phyloP scores from a whole-genome alignment of 257 asterid species.

The Perilla frutescens region DNA sequence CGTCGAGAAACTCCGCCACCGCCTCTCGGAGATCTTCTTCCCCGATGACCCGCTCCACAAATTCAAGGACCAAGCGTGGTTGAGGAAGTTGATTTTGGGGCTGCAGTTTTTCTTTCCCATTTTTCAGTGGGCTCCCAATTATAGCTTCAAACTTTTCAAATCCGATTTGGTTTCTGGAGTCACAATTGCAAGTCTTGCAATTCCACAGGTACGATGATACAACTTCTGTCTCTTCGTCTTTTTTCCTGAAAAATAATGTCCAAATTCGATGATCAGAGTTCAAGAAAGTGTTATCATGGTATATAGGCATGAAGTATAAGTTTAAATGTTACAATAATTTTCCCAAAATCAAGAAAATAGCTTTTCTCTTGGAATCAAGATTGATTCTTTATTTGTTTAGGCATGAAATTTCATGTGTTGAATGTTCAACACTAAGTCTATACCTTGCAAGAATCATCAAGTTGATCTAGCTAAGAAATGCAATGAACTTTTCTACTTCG shows the following conservation, averaged over 20 bases:
- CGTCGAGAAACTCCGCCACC: constrained; percentile 64
- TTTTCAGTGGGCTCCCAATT: constrained; percentile 80
- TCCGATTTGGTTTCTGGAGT: constrained; percentile 83
- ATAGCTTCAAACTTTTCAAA: constrained; percentile 50
- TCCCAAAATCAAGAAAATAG: neutral
- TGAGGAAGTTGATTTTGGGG: constrained; percentile 55
- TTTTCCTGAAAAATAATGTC: neutral
- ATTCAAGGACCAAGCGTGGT: constrained; percentile 73
- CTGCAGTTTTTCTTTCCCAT: constrained; percentile 80
- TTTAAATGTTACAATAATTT: neutral
- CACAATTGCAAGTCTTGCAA: constrained; percentile 88
- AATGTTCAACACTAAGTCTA: neutral
- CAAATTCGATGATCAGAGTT: neutral
- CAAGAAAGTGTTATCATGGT: neutral
- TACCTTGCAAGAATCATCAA: constrained; percentile 1
- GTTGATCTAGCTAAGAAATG: neutral
- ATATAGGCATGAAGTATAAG: neutral
- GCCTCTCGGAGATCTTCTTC: constrained; percentile 80
- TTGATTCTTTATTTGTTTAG: neutral
- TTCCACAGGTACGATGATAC: constrained; percentile 65
- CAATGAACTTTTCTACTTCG: neutral
- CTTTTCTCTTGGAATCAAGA: neutral
- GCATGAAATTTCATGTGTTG: neutral
- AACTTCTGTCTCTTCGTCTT: neutral
- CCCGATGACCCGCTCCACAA: constrained; percentile 88